Base-by-base conservation (phyloP, 768 basidiomycete genomes). In the Tricholoma matsutake region DNA sequence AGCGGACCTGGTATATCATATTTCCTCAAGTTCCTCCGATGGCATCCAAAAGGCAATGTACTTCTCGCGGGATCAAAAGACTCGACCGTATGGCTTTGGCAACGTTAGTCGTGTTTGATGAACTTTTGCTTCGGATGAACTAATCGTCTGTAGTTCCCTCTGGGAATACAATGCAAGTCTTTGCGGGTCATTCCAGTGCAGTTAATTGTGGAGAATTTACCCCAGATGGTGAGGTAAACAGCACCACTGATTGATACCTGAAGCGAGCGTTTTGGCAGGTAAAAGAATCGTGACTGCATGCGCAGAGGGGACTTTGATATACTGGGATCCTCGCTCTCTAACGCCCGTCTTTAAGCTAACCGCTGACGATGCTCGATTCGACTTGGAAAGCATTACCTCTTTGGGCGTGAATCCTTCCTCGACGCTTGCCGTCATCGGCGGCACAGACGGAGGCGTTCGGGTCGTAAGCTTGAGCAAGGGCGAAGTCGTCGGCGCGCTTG, bases 61-160 rank as follows among this genome's bases (percentile, higher is more conserved):
- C 82, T 99, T 0, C 81, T 98, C 4, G 94, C 92, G 1, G 97
- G 97, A 43, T 90, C 92, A 7, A 93, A 96, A 65, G 96, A 98
- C 73, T 84, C 89, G 6, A 96, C 92, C 0, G 86, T 94, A 25
- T 99, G 97, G 97, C 78, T 99, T 64, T 99, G 95, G 95, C 94
- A 98, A 79, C 77, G 96, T 97, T 73, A 67, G 89, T 75, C n/a
- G 18, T 53, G 18, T 51, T 55, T 52, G 20, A 49, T 53, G 25
- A 43, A 39, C 20, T 29, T 56, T 63, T 2, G 13, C 51, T 56
- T 4, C 41, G 29, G 22, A 29, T 57, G 51, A 54, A 6, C 10
- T 25, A 55, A 22, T 37, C 16, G 28, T 29, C 7, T n/a, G 8
- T 71, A 98, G 96, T 99, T 29, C 97, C 97, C 2, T 91, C 90